Conservation (phyloP, 768 basidiomycete genomes). For the Tylopilus balloui region DNA sequence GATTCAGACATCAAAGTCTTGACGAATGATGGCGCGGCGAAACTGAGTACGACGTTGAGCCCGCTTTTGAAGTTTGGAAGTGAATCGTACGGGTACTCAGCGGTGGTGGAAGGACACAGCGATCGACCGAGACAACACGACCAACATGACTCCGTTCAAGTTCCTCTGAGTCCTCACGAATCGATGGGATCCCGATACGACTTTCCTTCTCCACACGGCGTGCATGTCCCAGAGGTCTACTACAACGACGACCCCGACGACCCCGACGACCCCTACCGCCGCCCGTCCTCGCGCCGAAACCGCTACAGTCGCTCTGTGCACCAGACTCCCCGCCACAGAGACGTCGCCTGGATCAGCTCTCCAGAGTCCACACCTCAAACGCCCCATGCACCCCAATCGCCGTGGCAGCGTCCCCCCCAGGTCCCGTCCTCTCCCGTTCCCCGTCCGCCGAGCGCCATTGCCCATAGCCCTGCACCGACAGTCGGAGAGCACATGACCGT, state of each 20-base stretch:
- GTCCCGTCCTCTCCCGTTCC: constrained; percentile 11
- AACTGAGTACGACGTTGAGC: too few species aligned
- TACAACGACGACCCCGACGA: constrained; percentile 1
- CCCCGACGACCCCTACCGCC: constrained; percentile 6
- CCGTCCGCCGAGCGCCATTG: constrained; percentile 8
- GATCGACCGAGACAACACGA: too few species aligned
- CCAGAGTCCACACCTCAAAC: constrained; percentile 15
- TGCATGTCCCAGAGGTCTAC: constrained; percentile 20
- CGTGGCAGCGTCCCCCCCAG: neutral
- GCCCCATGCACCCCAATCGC: constrained; percentile 2
- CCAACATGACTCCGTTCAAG: neutral
- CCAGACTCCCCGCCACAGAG: constrained; percentile 21
- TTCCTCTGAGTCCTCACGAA: neutral
- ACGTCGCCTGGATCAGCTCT: constrained; percentile 24
- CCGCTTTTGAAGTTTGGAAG: too few species aligned
- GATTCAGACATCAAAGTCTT: too few species aligned
- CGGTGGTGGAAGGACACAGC: too few species aligned
- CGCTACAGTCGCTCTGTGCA: constrained; percentile 19
- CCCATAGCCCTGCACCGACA: constrained; percentile 23
- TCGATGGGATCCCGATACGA: constrained; percentile 23
- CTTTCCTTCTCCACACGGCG: constrained; percentile 23
- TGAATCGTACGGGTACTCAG: too few species aligned
- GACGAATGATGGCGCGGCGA: too few species aligned
- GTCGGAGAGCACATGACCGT: constrained; percentile 31
- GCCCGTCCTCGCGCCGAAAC: constrained; percentile 11